These are phyloP conservation scores for Vaccinium corymbosum DNA, from an alignment of 148 eudicot species.

Conservation along the genomic window DNA sequence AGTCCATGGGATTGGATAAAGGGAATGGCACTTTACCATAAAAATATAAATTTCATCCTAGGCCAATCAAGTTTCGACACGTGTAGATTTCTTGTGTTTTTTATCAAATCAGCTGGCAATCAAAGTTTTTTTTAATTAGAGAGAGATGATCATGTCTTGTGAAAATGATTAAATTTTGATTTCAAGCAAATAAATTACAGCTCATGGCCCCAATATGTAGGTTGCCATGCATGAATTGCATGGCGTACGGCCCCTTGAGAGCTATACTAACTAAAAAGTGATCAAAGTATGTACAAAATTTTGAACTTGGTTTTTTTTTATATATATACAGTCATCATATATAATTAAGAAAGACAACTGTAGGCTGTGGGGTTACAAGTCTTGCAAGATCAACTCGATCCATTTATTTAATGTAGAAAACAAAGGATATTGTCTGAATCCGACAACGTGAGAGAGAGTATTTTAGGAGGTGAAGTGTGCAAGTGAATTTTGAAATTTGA, in stretches of 20 bases:
- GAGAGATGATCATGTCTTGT: slow-evolving; percentile 2
- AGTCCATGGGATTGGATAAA: not conserved
- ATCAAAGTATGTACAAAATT: not conserved
- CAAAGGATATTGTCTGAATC: not conserved
- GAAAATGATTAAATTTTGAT: not conserved
- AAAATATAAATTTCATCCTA: not conserved
- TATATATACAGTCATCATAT: not conserved
- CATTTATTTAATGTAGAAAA: not conserved
- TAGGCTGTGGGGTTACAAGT: not conserved
- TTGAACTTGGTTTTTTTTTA: not conserved
- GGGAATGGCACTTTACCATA: not conserved
- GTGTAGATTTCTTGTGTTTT: not conserved
- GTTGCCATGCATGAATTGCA: slow-evolving; percentile 7
- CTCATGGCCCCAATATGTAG: not conserved
- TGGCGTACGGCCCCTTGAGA: not conserved
- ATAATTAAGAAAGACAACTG: not conserved
- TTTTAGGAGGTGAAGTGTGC: not conserved
- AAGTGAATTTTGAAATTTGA: not conserved
- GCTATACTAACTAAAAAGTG: not conserved
- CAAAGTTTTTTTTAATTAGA: not conserved
- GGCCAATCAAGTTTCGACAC: not conserved
- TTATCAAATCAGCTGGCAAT: not conserved
- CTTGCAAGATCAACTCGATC: not conserved
- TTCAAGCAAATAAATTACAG: not conserved
- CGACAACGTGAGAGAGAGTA: not conserved